phyloP scores from a whole-genome alignment of 345 rosid species.

The Odontarrhena argentea region DNA sequence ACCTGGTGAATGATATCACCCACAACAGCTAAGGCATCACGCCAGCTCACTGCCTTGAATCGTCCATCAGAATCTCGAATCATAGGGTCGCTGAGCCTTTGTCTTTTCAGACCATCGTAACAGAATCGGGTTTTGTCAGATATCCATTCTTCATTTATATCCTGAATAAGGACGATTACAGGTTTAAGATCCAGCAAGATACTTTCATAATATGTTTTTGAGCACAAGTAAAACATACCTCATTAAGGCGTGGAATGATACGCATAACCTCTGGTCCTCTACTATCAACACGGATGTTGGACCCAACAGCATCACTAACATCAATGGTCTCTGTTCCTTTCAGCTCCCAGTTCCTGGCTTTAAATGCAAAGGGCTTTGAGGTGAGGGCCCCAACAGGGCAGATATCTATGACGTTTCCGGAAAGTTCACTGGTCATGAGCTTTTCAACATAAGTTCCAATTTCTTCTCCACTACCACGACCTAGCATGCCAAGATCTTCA shows the following conservation, averaged over 20 bases:
- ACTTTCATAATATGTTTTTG: neutral
- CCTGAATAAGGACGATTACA: slow-evolving; percentile 54
- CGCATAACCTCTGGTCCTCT: slow-evolving; percentile 99
- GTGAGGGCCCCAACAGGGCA: slow-evolving; percentile 99
- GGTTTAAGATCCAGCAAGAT: slow-evolving; percentile 18
- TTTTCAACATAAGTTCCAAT: slow-evolving; percentile 98
- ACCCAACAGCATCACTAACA: slow-evolving; percentile 95
- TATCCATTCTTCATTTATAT: slow-evolving; percentile 99
- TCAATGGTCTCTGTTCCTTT: slow-evolving; percentile 97
- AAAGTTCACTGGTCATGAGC: slow-evolving; percentile 99
- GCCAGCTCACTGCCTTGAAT: slow-evolving; percentile 90
- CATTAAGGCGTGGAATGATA: slow-evolving; percentile 84
- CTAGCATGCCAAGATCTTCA: slow-evolving; percentile 97
- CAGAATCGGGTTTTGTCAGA: slow-evolving; percentile 96
- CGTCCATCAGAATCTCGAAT: slow-evolving; percentile 90
- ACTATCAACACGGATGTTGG: slow-evolving; percentile 94
- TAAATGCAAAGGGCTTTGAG: slow-evolving; percentile 97
- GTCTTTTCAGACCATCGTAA: slow-evolving; percentile 98
- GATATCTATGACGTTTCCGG: slow-evolving; percentile 96
- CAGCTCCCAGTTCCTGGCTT: slow-evolving; percentile 99
- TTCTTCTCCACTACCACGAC: slow-evolving; percentile 99
- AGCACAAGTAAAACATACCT: slow-evolving; percentile 50
- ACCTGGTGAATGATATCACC: slow-evolving; percentile 79
- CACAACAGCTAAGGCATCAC: slow-evolving; percentile 89
- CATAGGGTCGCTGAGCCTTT: slow-evolving; percentile 99